Conservation (phyloP, 805 yeast genomes). For the Ogataea nonfermentans region DNA sequence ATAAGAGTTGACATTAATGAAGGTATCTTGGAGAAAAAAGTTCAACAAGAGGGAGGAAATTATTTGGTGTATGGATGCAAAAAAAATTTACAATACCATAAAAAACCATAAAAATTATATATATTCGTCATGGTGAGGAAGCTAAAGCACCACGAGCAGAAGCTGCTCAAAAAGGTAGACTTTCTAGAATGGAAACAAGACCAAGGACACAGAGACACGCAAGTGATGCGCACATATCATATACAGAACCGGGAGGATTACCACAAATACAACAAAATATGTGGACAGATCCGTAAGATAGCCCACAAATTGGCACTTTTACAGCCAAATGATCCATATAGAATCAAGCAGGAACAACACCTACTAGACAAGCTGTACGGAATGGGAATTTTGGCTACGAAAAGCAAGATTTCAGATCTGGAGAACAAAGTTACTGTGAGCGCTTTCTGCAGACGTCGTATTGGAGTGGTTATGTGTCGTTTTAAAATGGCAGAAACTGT, state of each 20-base stretch:
- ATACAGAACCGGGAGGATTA: constrained; percentile 94
- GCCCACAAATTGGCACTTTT: constrained; percentile 83
- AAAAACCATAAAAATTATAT: not conserved
- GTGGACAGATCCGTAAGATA: constrained; percentile 86
- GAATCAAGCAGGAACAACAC: constrained; percentile 85
- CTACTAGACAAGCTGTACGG: constrained; percentile 81
- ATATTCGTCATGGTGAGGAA: constrained; percentile 61
- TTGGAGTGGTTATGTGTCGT: constrained; percentile 93
- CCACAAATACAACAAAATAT: constrained; percentile 86
- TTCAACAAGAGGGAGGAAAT: not conserved
- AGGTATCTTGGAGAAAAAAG: constrained; percentile 6
- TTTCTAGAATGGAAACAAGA: constrained; percentile 98
- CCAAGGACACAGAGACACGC: constrained; percentile 91
- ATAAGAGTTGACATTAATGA: constrained; percentile 1
- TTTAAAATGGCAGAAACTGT: constrained; percentile 90
- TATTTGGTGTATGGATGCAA: constrained; percentile 7
- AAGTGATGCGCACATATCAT: constrained; percentile 92
- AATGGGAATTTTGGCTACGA: constrained; percentile 88
- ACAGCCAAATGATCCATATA: constrained; percentile 82
- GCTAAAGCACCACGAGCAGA: constrained; percentile 93
- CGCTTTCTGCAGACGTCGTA: constrained; percentile 86
- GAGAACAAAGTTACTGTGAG: constrained; percentile 92
- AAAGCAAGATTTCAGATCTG: constrained; percentile 84
- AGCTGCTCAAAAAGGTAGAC: constrained; percentile 91
- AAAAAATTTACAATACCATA: constrained; percentile 9